These are phyloP conservation scores for Huntiella bhutanensis DNA, from an alignment of 2,329 filamentous ascomycete species.

Conservation along the genomic window DNA sequence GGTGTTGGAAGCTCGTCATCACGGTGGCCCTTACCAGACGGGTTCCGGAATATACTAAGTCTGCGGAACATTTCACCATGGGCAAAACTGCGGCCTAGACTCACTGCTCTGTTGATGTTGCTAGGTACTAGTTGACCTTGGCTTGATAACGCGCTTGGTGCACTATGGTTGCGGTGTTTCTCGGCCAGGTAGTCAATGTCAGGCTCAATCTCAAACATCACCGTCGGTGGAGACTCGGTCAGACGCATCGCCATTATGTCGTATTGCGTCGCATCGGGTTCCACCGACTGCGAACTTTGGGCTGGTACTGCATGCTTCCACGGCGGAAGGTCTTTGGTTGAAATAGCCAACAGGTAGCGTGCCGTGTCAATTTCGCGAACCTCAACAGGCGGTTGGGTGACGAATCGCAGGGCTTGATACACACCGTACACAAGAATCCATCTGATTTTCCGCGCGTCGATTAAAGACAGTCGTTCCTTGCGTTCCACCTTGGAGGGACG, in stretches of 20 bases:
- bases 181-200: slow-evolving; percentile 37
- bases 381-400: slow-evolving; percentile 40
- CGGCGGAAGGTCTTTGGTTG: slow-evolving; percentile 24
- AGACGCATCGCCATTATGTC: not conserved
- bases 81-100: slow-evolving; percentile 10
- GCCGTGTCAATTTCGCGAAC: slow-evolving; percentile 37
- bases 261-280: slow-evolving; percentile 11
- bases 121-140: slow-evolving; percentile 1
- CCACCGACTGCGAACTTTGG: slow-evolving; percentile 13
- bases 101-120: slow-evolving; percentile 9
- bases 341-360: slow-evolving; percentile 35
- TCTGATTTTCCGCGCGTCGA: slow-evolving; percentile 55
- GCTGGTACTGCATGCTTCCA: slow-evolving; percentile 21
- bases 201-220: slow-evolving; percentile 27
- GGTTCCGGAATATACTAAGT: slow-evolving; percentile 10
- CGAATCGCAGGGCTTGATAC: slow-evolving; percentile 51
- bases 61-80: slow-evolving; percentile 10
- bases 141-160: slow-evolving; percentile 3
- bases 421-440: slow-evolving; percentile 61
- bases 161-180: slow-evolving; percentile 16
- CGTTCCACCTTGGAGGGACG: slow-evolving; percentile 14
- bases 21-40: not conserved
- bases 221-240: not conserved
- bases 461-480: slow-evolving; percentile 19
- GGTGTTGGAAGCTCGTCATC: not conserved